Conservation (phyloP, 2,329 filamentous ascomycete genomes). For the Pleurostoma richardsiae region DNA sequence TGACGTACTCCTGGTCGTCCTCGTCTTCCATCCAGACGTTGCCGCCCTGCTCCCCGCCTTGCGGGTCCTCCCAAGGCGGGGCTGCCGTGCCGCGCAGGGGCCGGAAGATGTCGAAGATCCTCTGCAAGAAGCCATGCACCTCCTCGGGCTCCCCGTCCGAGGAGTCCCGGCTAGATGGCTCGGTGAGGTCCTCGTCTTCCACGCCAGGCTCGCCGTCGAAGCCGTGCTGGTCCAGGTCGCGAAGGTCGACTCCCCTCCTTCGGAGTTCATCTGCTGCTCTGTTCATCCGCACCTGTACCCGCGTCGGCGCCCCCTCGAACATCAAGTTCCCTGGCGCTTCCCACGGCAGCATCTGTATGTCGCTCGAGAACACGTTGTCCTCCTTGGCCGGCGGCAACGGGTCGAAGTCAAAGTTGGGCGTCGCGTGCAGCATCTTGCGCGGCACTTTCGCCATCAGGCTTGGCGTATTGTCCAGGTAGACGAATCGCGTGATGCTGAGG, state of each 20-base stretch:
- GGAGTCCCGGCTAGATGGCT: too few species aligned
- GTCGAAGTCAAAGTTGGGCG: conserved; percentile 73
- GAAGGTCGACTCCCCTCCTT: too few species aligned
- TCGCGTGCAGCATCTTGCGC: conserved; percentile 53
- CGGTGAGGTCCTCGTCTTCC: too few species aligned
- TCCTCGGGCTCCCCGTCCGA: too few species aligned
- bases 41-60: too few species aligned
- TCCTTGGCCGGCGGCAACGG: conserved; percentile 66
- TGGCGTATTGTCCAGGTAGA: conserved; percentile 72
- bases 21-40: neutral
- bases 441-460: conserved; percentile 67
- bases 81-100: too few species aligned
- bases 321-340: conserved; percentile 1
- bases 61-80: too few species aligned
- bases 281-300: conserved; percentile 2
- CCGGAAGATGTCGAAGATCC: too few species aligned
- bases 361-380: conserved; percentile 45
- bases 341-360: conserved; percentile 39
- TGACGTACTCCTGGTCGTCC: neutral
- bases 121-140: too few species aligned
- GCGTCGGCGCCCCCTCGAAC: neutral
- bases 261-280: conserved; percentile 1
- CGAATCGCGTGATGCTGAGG: conserved; percentile 63
- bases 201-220: too few species aligned
- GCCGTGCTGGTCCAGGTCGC: too few species aligned